Evolutionary conservation across 306 rosid species (phyloP).

Genomic region (Mimosa bimucronata): DNA sequence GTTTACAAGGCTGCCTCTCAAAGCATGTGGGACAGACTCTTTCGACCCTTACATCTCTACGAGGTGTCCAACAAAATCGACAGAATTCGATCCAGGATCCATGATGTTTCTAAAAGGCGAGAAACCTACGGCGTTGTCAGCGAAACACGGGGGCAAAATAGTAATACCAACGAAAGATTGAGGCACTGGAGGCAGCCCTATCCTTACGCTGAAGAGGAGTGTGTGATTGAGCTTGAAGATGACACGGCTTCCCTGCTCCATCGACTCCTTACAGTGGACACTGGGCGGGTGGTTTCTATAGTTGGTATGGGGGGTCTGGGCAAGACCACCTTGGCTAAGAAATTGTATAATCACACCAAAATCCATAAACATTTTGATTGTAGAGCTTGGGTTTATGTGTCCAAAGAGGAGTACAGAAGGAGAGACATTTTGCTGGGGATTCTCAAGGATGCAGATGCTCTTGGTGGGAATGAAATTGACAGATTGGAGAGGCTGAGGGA

Average conservation of each 20-base stretch:
- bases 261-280: constrained; percentile 32
- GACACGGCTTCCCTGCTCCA: constrained; percentile 29
- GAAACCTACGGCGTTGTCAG: constrained; percentile 37
- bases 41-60: constrained; percentile 24
- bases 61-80: constrained; percentile 24
- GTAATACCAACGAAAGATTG: constrained; percentile 18
- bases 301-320: constrained; percentile 60
- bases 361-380: constrained; percentile 40
- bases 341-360: constrained; percentile 34
- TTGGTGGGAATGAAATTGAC: constrained; percentile 6
- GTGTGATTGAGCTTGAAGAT: constrained; percentile 47
- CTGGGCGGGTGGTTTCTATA: constrained; percentile 44
- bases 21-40: constrained; percentile 21
- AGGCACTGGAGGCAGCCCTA: constrained; percentile 50
- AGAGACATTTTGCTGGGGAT: constrained; percentile 47
- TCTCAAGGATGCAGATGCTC: constrained; percentile 41
- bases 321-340: constrained; percentile 49
- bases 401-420: constrained; percentile 50
- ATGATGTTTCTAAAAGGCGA: constrained; percentile 38
- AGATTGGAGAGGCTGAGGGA: constrained; percentile 26
- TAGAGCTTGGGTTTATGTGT: constrained; percentile 51
- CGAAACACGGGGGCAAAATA: not conserved
- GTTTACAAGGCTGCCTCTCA: constrained; percentile 28
- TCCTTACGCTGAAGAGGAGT: constrained; percentile 44
- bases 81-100: constrained; percentile 27